Evolutionary conservation across 345 rosid species (phyloP).

Genomic region (Lumnitzera littorea): DNA sequence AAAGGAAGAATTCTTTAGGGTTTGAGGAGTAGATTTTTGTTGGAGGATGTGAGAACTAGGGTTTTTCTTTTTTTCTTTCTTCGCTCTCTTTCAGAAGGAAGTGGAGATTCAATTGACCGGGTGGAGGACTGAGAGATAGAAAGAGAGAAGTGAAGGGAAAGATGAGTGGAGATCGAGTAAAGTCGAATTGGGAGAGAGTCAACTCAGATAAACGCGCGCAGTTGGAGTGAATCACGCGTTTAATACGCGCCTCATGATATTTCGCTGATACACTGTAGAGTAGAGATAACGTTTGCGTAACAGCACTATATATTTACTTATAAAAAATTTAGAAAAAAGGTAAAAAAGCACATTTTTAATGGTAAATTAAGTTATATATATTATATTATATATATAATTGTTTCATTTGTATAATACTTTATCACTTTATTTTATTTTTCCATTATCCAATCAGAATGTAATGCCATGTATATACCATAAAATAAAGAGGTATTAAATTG

Average conservation of each 20-base stretch:
- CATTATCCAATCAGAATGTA: no score
- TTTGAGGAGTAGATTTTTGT: background rate
- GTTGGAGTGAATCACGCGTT: slow-evolving; percentile 2
- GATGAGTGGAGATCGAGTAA: background rate
- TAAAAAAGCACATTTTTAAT: no score
- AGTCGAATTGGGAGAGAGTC: background rate
- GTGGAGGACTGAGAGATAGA: background rate
- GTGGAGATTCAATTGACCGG: no score
- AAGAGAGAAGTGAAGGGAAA: background rate
- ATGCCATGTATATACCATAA: no score
- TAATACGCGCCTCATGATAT: slow-evolving; percentile 4
- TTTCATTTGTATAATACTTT: no score
- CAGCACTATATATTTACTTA: background rate
- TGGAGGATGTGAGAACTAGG: no score
- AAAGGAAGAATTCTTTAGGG: background rate
- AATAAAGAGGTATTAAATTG: no score
- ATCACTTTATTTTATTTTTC: no score
- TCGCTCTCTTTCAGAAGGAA: background rate
- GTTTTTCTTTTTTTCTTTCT: background rate
- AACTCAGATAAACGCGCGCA: slow-evolving; percentile 2
- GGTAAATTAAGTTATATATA: no score
- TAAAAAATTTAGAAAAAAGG: no score
- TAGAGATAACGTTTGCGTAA: slow-evolving; percentile 5
- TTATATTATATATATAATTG: no score
- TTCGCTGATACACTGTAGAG: no score